Conservation (phyloP, 177 flowering plant genomes). For the Telopea speciosissima region DNA sequence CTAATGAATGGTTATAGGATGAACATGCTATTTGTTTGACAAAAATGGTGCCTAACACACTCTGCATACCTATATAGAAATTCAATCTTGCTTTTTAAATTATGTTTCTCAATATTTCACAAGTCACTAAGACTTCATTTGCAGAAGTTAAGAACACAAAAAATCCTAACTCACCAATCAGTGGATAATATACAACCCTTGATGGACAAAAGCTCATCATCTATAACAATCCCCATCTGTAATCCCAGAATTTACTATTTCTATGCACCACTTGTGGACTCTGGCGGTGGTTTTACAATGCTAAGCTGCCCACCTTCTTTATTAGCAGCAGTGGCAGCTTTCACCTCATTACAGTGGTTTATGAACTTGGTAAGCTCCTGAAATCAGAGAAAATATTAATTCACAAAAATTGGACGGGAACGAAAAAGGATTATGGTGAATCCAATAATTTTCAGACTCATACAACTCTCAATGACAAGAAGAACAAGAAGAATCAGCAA, state of each 20-base stretch:
- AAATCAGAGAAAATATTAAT: constrained; percentile 1
- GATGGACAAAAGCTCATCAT: background rate
- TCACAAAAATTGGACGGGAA: background rate
- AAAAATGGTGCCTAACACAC: background rate
- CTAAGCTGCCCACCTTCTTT: constrained; percentile 81
- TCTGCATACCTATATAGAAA: background rate
- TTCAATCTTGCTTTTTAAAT: too few relatives aligned
- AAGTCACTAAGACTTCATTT: too few relatives aligned
- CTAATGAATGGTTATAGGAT: background rate
- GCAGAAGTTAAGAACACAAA: background rate
- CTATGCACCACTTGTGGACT: constrained; percentile 19
- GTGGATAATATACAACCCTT: background rate
- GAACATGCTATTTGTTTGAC: background rate
- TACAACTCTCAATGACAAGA: too few relatives aligned
- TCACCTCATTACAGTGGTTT: constrained; percentile 75
- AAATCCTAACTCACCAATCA: background rate
- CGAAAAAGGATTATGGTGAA: too few relatives aligned
- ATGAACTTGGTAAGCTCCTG: constrained; percentile 88
- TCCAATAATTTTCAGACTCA: too few relatives aligned
- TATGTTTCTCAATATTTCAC: background rate
- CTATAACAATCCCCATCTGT: background rate
- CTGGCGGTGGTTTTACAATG: constrained; percentile 39
- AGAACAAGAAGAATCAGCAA: too few relatives aligned
- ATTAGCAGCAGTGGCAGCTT: constrained; percentile 73
- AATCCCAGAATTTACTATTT: constrained; percentile 11